phyloP scores from a whole-genome alignment of 768 basidiomycete genomes.

The Lactarius deliciosus region DNA sequence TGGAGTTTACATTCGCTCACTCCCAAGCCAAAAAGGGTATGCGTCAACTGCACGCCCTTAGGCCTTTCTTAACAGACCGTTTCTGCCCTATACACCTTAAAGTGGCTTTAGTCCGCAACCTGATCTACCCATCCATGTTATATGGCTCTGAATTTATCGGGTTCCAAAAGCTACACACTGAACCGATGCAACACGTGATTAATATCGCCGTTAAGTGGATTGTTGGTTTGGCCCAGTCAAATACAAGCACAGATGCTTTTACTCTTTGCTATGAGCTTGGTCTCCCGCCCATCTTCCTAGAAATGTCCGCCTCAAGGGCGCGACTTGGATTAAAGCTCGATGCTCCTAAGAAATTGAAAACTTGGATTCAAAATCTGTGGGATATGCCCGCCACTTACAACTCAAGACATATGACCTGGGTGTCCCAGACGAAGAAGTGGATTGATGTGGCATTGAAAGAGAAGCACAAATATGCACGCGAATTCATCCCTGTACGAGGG shows the following conservation, averaged over 20 bases:
- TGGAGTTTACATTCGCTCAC: neutral
- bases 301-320: neutral
- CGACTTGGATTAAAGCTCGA: neutral
- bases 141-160: neutral
- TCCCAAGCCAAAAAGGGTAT: neutral
- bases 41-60: neutral
- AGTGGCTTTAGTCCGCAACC: neutral
- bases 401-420: neutral
- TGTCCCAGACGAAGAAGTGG: neutral
- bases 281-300: neutral
- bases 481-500: too few species aligned
- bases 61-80: neutral
- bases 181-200: neutral
- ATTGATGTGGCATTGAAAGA: neutral
- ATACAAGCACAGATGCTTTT: neutral
- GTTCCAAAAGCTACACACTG: neutral
- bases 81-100: neutral
- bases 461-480: neutral
- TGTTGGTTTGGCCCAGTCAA: neutral
- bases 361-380: neutral
- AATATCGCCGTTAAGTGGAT: neutral
- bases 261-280: neutral
- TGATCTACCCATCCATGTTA: neutral
- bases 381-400: accelerated
- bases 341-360: neutral